Evolutionary conservation across 2,329 filamentous ascomycete genomes (phyloP).

Genomic region (Aspergillus sergii): DNA sequence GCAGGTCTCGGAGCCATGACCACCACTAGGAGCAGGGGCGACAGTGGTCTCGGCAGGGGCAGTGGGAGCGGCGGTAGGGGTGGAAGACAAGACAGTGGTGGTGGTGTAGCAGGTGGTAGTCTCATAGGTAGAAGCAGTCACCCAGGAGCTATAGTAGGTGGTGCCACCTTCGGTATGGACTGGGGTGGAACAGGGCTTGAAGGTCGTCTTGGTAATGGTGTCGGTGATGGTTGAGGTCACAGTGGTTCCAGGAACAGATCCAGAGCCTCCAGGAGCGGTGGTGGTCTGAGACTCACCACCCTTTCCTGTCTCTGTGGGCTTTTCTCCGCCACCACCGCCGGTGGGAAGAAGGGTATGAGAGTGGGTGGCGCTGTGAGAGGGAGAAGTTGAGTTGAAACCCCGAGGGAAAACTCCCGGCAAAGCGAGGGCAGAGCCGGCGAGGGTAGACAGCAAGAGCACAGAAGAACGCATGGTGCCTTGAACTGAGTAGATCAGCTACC

Average conservation of each 20-base stretch:
- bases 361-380: constrained; percentile 8
- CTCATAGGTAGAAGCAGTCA: constrained; percentile 31
- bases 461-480: background rate
- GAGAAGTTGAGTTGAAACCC: constrained; percentile 10
- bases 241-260: background rate
- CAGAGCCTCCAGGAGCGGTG: background rate
- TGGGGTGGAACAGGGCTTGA: constrained; percentile 38
- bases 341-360: constrained; percentile 12
- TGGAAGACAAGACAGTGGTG: constrained; percentile 11
- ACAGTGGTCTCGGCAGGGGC: background rate
- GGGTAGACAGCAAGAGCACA: constrained; percentile 20
- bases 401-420: constrained; percentile 18
- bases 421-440: constrained; percentile 24
- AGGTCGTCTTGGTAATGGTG: constrained; percentile 33
- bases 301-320: background rate
- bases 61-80: constrained; percentile 9
- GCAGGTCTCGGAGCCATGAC: background rate
- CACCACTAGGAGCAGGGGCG: background rate
- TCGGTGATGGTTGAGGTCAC: constrained; percentile 26
- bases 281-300: background rate
- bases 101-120: constrained; percentile 35
- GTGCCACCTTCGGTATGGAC: constrained; percentile 27
- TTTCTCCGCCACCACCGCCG: constrained; percentile 8
- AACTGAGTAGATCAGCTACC: background rate
- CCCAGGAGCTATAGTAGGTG: constrained; percentile 39